A percentile compares a stretch with the other conserved stretches of the same genome.
These are phyloP conservation scores for Ceratocystis cacaofunesta DNA, from an alignment of 2,329 filamentous ascomycete genomes.

Conservation along the genomic window DNA sequence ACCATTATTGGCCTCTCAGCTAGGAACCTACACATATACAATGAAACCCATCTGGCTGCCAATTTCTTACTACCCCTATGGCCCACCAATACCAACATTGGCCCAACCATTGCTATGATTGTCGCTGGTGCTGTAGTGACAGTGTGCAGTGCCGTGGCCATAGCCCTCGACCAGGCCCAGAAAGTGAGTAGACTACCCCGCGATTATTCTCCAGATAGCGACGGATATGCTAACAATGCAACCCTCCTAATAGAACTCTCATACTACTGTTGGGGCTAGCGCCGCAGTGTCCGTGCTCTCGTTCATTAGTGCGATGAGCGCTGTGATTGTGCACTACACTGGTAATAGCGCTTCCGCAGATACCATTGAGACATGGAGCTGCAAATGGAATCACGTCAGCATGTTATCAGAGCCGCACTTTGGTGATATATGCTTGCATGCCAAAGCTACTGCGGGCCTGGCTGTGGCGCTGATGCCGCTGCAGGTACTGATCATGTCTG, in stretches of 20 bases:
- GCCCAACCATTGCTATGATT: slow-evolving; percentile 41
- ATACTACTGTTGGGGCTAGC: slow-evolving; percentile 8
- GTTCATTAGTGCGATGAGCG: slow-evolving; percentile 36
- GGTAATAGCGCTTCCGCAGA: not conserved
- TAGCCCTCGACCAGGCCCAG: slow-evolving; percentile 35
- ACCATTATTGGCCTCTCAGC: slow-evolving; percentile 39
- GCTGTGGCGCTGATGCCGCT: slow-evolving; percentile 42
- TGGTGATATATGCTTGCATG: slow-evolving; percentile 41
- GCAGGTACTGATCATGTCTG: slow-evolving; percentile 34
- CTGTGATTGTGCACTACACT: slow-evolving; percentile 26
- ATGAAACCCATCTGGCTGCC: slow-evolving; percentile 34
- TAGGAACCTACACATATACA: slow-evolving; percentile 40
- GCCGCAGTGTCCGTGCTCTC: slow-evolving; percentile 41
- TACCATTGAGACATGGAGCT: slow-evolving; percentile 47
- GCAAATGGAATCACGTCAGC: slow-evolving; percentile 40
- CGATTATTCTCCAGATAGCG: not conserved
- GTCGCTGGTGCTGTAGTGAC: slow-evolving; percentile 36
- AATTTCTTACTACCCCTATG: slow-evolving; percentile 40
- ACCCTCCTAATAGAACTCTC: slow-evolving; percentile 18
- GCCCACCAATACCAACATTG: slow-evolving; percentile 41
- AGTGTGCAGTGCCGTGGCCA: slow-evolving; percentile 32
- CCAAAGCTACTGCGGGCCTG: slow-evolving; percentile 38
- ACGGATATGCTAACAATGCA: not conserved
- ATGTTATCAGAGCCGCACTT: slow-evolving; percentile 42
- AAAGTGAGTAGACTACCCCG: slow-evolving; percentile 31